These are phyloP conservation scores for Bremia lactucae DNA, from an alignment of 352 stramenopile species.

Conservation along the genomic window DNA sequence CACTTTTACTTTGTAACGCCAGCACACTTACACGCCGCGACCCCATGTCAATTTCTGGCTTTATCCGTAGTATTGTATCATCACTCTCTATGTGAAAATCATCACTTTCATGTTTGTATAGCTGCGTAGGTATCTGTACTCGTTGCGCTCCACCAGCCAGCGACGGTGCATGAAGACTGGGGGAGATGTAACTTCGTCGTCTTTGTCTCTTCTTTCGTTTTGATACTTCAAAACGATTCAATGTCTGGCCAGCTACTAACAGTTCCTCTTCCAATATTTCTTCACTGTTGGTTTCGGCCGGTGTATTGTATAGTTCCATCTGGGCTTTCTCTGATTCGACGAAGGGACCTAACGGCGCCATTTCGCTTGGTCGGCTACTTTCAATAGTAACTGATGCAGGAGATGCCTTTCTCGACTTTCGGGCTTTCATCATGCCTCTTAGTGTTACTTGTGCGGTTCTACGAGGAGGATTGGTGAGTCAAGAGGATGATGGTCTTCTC, in stretches of 20 bases:
- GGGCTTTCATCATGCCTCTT: background rate
- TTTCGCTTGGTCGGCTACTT: background rate
- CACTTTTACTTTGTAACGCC: slow-evolving; percentile 3
- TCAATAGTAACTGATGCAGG: background rate
- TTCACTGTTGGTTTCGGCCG: slow-evolving; percentile 8
- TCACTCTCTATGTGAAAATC: slow-evolving; percentile 21
- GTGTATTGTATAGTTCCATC: slow-evolving; percentile 9
- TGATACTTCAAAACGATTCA: background rate
- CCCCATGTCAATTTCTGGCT: slow-evolving; percentile 7
- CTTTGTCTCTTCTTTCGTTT: slow-evolving; percentile 28
- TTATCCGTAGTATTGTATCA: slow-evolving; percentile 14
- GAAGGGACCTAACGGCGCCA: slow-evolving; percentile 3
- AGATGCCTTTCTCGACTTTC: background rate
- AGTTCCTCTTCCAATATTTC: background rate
- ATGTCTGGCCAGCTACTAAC: background rate
- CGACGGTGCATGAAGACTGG: slow-evolving; percentile 30
- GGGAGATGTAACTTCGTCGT: slow-evolving; percentile 35
- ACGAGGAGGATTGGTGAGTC: background rate
- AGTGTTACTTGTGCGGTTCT: slow-evolving; percentile 2
- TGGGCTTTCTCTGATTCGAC: slow-evolving; percentile 7
- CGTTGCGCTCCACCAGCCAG: slow-evolving; percentile 46
- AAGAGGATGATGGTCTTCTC: background rate
- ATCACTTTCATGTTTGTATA: slow-evolving; percentile 15
- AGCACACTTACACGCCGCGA: slow-evolving; percentile 20
- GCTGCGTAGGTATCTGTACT: slow-evolving; percentile 38